Evolutionary conservation across 495 filamentous ascomycete species (phyloP).

Genomic region (Aspergillus heteromorphus): DNA sequence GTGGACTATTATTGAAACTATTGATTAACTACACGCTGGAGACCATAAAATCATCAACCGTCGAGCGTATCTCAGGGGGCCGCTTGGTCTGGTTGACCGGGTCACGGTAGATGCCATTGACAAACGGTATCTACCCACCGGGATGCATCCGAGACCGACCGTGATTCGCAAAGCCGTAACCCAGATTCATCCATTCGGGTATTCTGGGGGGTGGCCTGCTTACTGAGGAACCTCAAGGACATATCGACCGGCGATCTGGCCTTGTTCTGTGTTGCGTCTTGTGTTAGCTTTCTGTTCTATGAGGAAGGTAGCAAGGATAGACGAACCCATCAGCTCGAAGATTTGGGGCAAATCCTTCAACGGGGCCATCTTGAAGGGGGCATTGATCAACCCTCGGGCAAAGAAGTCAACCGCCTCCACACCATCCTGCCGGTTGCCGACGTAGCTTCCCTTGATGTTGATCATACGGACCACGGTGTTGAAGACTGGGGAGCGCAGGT

Average conservation of each 20-base stretch:
- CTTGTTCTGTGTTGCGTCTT: slow-evolving; percentile 39
- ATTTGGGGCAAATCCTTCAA: slow-evolving; percentile 72
- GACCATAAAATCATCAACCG: no score
- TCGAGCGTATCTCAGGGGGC: no score
- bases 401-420: slow-evolving; percentile 88
- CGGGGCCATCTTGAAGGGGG: slow-evolving; percentile 77
- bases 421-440: slow-evolving; percentile 82
- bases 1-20: no score
- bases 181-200: not conserved
- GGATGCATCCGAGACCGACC: no score
- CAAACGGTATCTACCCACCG: no score
- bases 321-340: slow-evolving; percentile 62
- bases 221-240: slow-evolving; percentile 69
- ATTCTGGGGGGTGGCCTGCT: not conserved
- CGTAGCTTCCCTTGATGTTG: slow-evolving; percentile 87
- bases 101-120: no score
- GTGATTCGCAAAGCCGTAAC: no score
- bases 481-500: slow-evolving; percentile 77
- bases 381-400: slow-evolving; percentile 72
- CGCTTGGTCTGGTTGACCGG: no score
- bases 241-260: slow-evolving; percentile 81
- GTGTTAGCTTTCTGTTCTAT: not conserved
- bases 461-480: slow-evolving; percentile 83
- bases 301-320: not conserved
- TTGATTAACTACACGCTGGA: no score